Conservation (phyloP, 345 rosid genomes). For the Laguncularia racemosa region DNA sequence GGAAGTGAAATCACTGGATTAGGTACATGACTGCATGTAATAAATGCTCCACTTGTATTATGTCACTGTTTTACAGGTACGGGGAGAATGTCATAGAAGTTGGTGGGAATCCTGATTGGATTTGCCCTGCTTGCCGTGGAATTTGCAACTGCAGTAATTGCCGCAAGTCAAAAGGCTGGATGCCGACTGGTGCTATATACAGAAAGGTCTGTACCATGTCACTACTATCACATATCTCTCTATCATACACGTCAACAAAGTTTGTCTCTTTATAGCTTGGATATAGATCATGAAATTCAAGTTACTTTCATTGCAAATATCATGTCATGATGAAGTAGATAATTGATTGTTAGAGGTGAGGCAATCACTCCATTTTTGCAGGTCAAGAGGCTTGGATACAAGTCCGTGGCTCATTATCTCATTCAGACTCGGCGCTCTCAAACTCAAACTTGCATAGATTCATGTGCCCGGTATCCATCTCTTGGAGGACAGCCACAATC, state of each 20-base stretch:
- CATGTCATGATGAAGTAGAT: too few species aligned
- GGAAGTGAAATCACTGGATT: too few species aligned
- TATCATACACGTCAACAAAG: background rate
- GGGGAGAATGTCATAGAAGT: constrained; percentile 96
- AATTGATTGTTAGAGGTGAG: too few species aligned
- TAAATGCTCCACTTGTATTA: too few species aligned
- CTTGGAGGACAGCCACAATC: too few species aligned
- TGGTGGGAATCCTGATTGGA: constrained; percentile 65
- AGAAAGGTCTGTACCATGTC: constrained; percentile 37
- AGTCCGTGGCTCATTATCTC: constrained; percentile 33
- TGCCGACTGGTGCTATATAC: constrained; percentile 68
- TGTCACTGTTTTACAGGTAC: constrained; percentile 31
- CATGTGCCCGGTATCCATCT: background rate
- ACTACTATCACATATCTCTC: background rate
- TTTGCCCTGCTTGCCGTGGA: constrained; percentile 80
- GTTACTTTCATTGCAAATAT: too few species aligned
- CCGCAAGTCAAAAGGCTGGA: constrained; percentile 72
- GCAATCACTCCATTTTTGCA: background rate
- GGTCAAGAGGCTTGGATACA: constrained; percentile 24
- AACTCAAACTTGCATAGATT: constrained; percentile 5
- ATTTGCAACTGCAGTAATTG: constrained; percentile 95
- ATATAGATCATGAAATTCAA: too few species aligned
- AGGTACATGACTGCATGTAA: too few species aligned
- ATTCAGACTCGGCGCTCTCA: constrained; percentile 19
- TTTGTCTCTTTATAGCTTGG: too few species aligned